Base-by-base conservation (phyloP, 352 stramenopile genomes). In the Plasmopara viticola region DNA sequence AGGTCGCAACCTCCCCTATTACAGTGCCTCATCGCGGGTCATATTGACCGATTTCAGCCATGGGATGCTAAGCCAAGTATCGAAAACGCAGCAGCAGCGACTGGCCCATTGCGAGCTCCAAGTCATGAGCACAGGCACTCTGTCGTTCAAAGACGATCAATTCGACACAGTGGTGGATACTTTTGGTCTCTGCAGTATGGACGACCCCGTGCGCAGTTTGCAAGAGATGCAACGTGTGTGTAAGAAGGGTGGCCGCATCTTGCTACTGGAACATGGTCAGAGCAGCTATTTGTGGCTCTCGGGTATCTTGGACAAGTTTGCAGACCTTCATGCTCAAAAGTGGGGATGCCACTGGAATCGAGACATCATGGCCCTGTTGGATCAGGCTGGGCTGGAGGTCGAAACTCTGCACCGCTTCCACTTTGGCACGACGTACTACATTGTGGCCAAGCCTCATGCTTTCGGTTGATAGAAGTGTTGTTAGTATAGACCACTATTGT, bases 261-360 rank as follows among this genome's bases (percentile, higher is more conserved):
- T 98, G 48, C 64, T 99, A 25, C 70, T 99, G 12, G 95, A 99
- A 66, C 95, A 99, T 65, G 95, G 95, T 7, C 78, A 84, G 43
- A 95, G 78, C 43, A 76, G 84, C 64, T 97, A 96, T 59, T 47
- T 66, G 45, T 96, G 87, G 69, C 78, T 98, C 14, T 94, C 89
- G 44, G 63, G 70, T 13, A 78, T 97, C 48, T 75, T 98, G 29
- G 94, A 98, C 66, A 95, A 94, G 64, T 92, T 97, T 64, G 90
- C 91, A 0, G 76, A 87, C 51, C 59, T 86, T 39, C 94, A 98
- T 55, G 86, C 89, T 14, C 80, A 94, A 62, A 90, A 95, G 40
- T 98, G 95, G 95, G 95, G 95, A 18, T 98, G 94, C 58, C 82
- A 96, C 44, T 98, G 91, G 90, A 98, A 98, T 68, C 70, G 93